Percentiles rank a stretch among this genome's conserved stretches.
These are phyloP conservation scores for Kalmanozyma brasiliensis DNA, from an alignment of 1,284 basidiomycete species.

Conservation along the genomic window DNA sequence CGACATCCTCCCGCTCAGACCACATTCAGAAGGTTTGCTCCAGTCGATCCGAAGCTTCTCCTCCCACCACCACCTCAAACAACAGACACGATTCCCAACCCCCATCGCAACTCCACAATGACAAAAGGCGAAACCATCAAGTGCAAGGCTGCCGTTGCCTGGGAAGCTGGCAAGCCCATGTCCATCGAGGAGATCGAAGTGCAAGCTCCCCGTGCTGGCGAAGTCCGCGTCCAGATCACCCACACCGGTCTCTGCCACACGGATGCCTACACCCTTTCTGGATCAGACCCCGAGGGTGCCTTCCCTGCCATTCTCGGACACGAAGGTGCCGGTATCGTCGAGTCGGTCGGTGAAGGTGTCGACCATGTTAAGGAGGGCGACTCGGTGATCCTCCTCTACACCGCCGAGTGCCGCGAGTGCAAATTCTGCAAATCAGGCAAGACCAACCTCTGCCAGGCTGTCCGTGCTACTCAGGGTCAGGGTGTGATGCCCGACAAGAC, in stretches of 20 bases:
- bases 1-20: slow-evolving; percentile 27
- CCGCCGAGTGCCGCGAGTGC: slow-evolving; percentile 65
- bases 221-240: slow-evolving; percentile 92
- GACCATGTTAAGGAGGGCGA: slow-evolving; percentile 80
- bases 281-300: slow-evolving; percentile 93
- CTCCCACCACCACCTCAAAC: not conserved
- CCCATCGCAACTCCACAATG: slow-evolving; percentile 30
- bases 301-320: slow-evolving; percentile 88
- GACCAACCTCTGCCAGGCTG: slow-evolving; percentile 79
- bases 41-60: not conserved
- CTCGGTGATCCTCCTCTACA: slow-evolving; percentile 77
- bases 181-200: slow-evolving; percentile 93
- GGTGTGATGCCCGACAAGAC: slow-evolving; percentile 95
- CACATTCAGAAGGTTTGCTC: slow-evolving; percentile 1
- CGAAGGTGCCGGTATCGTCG: slow-evolving; percentile 73
- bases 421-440: slow-evolving; percentile 96
- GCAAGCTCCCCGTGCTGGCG: slow-evolving; percentile 85
- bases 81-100: not conserved
- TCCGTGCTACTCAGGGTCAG: slow-evolving; percentile 92
- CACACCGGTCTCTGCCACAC: slow-evolving; percentile 98
- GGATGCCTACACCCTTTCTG: slow-evolving; percentile 95
- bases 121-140: slow-evolving; percentile 61
- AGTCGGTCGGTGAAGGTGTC: slow-evolving; percentile 93
- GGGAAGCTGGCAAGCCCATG: slow-evolving; percentile 90
- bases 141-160: slow-evolving; percentile 84